phyloP scores from a whole-genome alignment of 768 basidiomycete species.

The Holtermanniella nyarrowii region DNA sequence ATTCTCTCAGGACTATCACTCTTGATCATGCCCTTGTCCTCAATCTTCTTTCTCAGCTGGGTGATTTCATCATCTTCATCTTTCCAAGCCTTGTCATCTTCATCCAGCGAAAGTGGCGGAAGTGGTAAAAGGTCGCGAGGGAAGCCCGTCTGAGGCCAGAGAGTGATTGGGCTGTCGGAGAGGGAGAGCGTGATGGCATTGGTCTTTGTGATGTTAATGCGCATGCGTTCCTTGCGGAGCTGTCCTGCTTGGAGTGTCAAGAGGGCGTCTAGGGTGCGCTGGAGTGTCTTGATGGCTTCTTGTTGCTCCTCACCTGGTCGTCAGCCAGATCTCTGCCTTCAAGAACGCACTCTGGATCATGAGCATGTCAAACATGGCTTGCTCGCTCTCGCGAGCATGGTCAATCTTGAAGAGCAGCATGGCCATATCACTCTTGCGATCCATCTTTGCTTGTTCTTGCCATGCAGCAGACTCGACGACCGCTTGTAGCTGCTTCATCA shows the following conservation, averaged over 20 bases:
- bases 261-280: slow-evolving; percentile 48
- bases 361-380: slow-evolving; percentile 54
- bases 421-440: slow-evolving; percentile 49
- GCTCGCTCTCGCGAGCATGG: slow-evolving; percentile 53
- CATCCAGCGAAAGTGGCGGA: neutral
- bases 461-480: slow-evolving; percentile 28
- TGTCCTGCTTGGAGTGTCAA: neutral
- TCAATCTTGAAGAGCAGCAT: slow-evolving; percentile 55
- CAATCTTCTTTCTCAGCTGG: neutral
- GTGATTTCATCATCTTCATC: neutral
- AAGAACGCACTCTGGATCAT: slow-evolving; percentile 44
- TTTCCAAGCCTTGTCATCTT: neutral
- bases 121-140: neutral
- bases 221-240: neutral
- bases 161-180: neutral
- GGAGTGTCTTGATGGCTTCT: slow-evolving; percentile 70
- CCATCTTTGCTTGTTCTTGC: slow-evolving; percentile 45
- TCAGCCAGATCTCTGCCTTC: neutral
- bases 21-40: neutral
- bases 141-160: neutral
- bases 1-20: neutral
- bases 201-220: neutral
- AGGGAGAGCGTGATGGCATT: neutral
- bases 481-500: slow-evolving; percentile 15
- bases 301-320: slow-evolving; percentile 53